These are phyloP conservation scores for Aspergillus novofumigatus DNA, from an alignment of 2,329 filamentous ascomycete genomes.

Conservation along the genomic window DNA sequence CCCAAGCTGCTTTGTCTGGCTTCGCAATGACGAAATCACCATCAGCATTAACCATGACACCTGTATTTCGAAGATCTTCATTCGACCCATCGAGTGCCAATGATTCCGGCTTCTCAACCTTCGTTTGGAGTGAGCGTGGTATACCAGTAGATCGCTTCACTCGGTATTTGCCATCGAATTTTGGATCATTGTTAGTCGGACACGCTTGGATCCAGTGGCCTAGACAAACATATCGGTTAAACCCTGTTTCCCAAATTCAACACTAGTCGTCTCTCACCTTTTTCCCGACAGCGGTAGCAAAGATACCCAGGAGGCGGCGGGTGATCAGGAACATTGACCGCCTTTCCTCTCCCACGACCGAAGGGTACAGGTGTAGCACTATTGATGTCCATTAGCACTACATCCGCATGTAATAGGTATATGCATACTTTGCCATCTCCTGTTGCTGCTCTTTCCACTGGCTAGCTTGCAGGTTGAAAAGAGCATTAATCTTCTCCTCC, in stretches of 20 bases:
- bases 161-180: constrained; percentile 86
- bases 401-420: neutral
- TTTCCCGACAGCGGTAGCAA: constrained; percentile 93
- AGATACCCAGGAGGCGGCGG: constrained; percentile 91
- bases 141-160: constrained; percentile 97
- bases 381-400: constrained; percentile 31
- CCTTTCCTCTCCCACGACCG: constrained; percentile 34
- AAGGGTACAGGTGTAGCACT: constrained; percentile 44
- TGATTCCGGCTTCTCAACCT: constrained; percentile 83
- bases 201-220: constrained; percentile 98
- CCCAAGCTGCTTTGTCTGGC: constrained; percentile 93
- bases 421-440: constrained; percentile 73
- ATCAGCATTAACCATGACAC: constrained; percentile 96
- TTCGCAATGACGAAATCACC: constrained; percentile 96
- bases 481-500: constrained; percentile 87
- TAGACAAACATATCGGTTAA: constrained; percentile 31
- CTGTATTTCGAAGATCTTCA: constrained; percentile 77
- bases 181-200: constrained; percentile 96
- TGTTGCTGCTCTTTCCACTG: constrained; percentile 93
- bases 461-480: constrained; percentile 84
- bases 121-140: constrained; percentile 89
- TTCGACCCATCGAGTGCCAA: constrained; percentile 68
- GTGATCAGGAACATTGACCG: constrained; percentile 77
- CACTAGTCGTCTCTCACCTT: constrained; percentile 50
- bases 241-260: neutral